A percentile compares a stretch with the other conserved stretches of the same genome.
Conservation (phyloP, 768 basidiomycete genomes). For the Tricholoma matsutake region DNA sequence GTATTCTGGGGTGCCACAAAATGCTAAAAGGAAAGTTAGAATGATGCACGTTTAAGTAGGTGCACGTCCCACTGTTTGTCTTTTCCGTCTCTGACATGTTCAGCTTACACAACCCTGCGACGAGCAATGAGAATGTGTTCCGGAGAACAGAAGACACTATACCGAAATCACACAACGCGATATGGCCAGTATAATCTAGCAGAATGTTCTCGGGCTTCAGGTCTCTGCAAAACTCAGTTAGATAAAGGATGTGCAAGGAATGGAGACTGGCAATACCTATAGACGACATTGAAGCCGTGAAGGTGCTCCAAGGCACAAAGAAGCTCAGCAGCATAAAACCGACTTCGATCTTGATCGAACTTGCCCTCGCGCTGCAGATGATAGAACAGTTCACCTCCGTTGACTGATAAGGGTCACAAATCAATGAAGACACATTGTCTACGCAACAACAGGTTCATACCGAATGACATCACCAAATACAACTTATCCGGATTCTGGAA, state of each 20-base stretch:
- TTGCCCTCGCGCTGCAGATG: conserved; percentile 95
- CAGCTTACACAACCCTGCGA: conserved; percentile 77
- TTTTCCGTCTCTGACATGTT: conserved; percentile 99
- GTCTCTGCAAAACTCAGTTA: conserved; percentile 49
- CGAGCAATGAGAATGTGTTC: conserved; percentile 4
- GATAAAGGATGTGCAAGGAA: neutral
- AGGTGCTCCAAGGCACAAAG: conserved; percentile 93
- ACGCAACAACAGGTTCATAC: conserved; percentile 36
- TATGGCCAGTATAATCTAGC: conserved; percentile 96
- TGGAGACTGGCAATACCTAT: conserved; percentile 53
- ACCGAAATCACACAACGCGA: conserved; percentile 97
- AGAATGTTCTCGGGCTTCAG: conserved; percentile 98
- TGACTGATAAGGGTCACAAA: conserved; percentile 49
- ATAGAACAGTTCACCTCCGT: conserved; percentile 97
- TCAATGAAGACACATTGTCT: conserved; percentile 4
- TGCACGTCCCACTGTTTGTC: conserved; percentile 76
- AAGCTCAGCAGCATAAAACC: conserved; percentile 98
- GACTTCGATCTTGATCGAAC: conserved; percentile 89
- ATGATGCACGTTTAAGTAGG: neutral
- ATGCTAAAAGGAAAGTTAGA: conserved; percentile 48
- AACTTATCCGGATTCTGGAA: conserved; percentile 98
- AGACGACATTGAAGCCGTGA: conserved; percentile 97
- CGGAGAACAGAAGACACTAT: conserved; percentile 9
- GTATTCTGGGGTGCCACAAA: conserved; percentile 98
- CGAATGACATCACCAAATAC: conserved; percentile 96